Conservation (phyloP, 176 grass and related monocot species). For the Hyparrhenia diplandra region DNA sequence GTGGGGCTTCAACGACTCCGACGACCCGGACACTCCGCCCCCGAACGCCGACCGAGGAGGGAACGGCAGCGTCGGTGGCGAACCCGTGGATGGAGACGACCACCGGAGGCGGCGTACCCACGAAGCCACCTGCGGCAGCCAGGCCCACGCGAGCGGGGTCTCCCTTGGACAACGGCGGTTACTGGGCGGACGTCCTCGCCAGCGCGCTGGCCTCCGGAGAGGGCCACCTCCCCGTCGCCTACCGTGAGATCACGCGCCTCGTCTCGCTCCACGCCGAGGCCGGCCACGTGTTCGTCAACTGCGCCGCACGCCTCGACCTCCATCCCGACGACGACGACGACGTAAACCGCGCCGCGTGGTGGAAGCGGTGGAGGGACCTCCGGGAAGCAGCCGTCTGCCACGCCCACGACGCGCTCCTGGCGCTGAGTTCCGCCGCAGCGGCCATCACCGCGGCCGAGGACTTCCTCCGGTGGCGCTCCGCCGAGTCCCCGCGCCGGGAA, state of each 20-base stretch:
- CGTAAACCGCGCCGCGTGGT: not conserved
- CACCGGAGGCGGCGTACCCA: not conserved
- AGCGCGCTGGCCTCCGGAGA: not conserved
- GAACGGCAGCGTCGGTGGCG: not conserved
- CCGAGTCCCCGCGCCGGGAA: not conserved
- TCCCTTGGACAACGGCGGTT: not conserved
- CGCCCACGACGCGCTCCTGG: slow-evolving; percentile 25
- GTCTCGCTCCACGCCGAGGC: slow-evolving; percentile 28
- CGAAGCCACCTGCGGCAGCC: not conserved
- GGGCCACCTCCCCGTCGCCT: slow-evolving; percentile 2
- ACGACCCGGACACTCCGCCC: not conserved
- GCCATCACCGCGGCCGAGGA: slow-evolving; percentile 21
- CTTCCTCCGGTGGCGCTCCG: slow-evolving; percentile 3
- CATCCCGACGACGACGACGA: too few relatives aligned
- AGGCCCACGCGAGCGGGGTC: too few relatives aligned
- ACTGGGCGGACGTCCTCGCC: slow-evolving; percentile 17
- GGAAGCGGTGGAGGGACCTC: slow-evolving; percentile 17
- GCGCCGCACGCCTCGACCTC: slow-evolving; percentile 16
- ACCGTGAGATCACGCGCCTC: slow-evolving; percentile 41
- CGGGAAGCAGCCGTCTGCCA: not conserved
- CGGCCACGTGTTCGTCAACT: slow-evolving; percentile 23
- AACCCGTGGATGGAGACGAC: not conserved
- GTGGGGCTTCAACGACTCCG: slow-evolving; percentile 13
- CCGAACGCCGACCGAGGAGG: not conserved
- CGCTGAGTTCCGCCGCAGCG: slow-evolving; percentile 16